Evolutionary conservation across 2,329 filamentous ascomycete genomes (phyloP).

Genomic region (Aspergillus uvarum): DNA sequence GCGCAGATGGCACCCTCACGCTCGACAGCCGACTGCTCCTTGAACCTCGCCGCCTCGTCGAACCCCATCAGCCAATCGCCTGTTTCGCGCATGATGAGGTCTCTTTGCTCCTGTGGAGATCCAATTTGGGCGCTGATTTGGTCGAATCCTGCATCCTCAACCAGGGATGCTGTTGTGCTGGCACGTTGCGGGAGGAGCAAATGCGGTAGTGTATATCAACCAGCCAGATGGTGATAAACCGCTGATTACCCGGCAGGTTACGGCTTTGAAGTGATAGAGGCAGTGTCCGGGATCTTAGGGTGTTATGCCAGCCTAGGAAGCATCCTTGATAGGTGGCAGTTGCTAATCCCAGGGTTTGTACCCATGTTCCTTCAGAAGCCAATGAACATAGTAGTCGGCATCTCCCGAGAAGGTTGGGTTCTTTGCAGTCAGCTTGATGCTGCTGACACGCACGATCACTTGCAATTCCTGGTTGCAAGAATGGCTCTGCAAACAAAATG

Average conservation of each 20-base stretch:
- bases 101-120: background rate
- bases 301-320: conserved; percentile 14
- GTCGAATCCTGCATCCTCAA: background rate
- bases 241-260: conserved; percentile 9
- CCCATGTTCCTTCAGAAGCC: conserved; percentile 9
- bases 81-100: background rate
- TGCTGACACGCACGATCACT: conserved; percentile 10
- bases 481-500: conserved; percentile 10
- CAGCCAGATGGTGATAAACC: conserved; percentile 12
- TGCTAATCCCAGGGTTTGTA: conserved; percentile 15
- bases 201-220: conserved; percentile 17
- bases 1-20: background rate
- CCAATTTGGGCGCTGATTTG: background rate
- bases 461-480: conserved; percentile 17
- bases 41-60: background rate
- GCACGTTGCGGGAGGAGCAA: conserved; percentile 16
- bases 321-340: conserved; percentile 6
- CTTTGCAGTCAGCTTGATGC: conserved; percentile 12
- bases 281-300: conserved; percentile 8
- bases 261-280: conserved; percentile 10
- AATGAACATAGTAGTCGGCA: conserved; percentile 13
- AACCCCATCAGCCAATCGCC: background rate
- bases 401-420: conserved; percentile 9
- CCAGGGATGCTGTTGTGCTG: conserved; percentile 13
- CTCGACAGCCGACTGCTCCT: background rate